Base-by-base conservation (phyloP, 345 rosid genomes). In the Firmiana major region DNA sequence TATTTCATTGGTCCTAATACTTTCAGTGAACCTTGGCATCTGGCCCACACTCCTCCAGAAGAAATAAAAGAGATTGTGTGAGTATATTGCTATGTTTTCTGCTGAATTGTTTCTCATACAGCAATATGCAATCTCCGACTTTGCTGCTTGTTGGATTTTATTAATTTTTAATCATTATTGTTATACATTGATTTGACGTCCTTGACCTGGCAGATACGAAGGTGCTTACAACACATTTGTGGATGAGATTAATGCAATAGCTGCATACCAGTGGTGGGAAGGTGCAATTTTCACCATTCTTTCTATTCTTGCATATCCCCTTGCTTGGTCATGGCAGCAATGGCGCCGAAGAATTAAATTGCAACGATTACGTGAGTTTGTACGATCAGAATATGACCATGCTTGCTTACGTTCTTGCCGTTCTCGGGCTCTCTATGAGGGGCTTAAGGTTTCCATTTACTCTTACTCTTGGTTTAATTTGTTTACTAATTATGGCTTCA, bases 211-310 rank as follows among this genome's bases (percentile, higher is more conserved):
- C 87, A 97, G 99, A 82, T 94, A 92, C 75, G 99, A 97, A 86
- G 90, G 95, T 84, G 95, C 98, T 38, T 97, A 91, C 85, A 91
- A 94, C 85, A 81, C 93, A 62, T 97, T 97, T 84, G 97, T 94
- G 73, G 99, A 94, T 83, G 99, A 94, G 87, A 90, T 97, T 73
- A 97, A 94, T 92, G 89, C 94, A 72, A 82, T 97, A 80, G 94
- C 97, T 77, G 87, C 98, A 73, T 97, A 97, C 85, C 98, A 92
- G 71, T 97, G 99, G 99, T 97, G 99, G 99, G 99, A 97, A 86
- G 99, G 99, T 81, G 93, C 99, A 66, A 80, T 90, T 40, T 84
- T 88, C 83, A 91, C 88, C 84, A 91, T 97, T 83, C 92, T 97
- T 77, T 92, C 88, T 68, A 78, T 91, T 80, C 85, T 91, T 81